phyloP scores from a whole-genome alignment of 192 early-diverging fungal species.

The Pilaira anomala region DNA sequence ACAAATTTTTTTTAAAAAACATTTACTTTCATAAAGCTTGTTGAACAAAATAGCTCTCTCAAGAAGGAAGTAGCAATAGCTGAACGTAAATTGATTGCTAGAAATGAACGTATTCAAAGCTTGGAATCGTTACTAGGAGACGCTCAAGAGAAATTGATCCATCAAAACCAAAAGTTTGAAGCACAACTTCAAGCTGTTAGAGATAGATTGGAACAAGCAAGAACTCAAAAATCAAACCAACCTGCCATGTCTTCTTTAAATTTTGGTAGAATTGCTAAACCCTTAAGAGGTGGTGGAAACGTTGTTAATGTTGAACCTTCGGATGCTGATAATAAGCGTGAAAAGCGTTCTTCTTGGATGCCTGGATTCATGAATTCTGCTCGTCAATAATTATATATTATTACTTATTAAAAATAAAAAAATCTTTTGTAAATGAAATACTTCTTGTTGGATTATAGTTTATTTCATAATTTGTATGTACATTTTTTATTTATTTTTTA shows the following conservation, averaged over 20 bases:
- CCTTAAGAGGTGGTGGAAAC: constrained; percentile 72
- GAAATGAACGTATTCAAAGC: constrained; percentile 91
- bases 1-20: background rate
- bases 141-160: constrained; percentile 76
- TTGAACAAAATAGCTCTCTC: constrained; percentile 90
- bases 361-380: constrained; percentile 26
- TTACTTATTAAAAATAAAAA: constrained; percentile 12
- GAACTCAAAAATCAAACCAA: constrained; percentile 42
- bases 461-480: too few relatives aligned
- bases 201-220: constrained; percentile 77
- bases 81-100: constrained; percentile 86
- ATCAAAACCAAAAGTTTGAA: constrained; percentile 63
- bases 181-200: constrained; percentile 52
- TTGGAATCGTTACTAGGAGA: constrained; percentile 81
- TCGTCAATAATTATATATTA: constrained; percentile 27
- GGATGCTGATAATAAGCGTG: constrained; percentile 17
- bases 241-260: constrained; percentile 28
- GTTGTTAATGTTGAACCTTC: background rate
- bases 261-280: constrained; percentile 76
- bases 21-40: constrained; percentile 50
- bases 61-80: constrained; percentile 89
- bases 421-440: too few relatives aligned
- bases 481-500: too few relatives aligned
- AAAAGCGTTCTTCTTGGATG: constrained; percentile 32
- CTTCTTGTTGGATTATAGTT: too few relatives aligned